Base-by-base conservation (phyloP, 140 eudicot genomes). In the Anethum foeniculum region DNA sequence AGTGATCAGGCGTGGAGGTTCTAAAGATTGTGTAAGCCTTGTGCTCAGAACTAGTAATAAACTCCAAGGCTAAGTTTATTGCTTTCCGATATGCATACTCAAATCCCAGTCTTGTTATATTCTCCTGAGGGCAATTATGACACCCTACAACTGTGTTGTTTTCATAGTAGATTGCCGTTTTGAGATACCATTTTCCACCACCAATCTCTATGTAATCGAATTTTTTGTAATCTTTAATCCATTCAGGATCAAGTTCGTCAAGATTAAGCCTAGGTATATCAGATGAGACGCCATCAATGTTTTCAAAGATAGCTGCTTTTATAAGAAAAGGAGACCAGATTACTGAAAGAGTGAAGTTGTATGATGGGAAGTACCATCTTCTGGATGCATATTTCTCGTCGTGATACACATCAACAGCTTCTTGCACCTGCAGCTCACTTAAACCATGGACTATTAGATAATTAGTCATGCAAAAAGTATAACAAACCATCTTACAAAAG, bases 141-240 rank as follows among this genome's bases (percentile, higher is more conserved):
- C 99, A 92, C 30, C 97, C 97, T 18, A 81, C 77, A 5, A 92
- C 49, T 0, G 88, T 86, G 87, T 87, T 73, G 84, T 95, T 91
- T 79, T 95, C 97, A 12, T 89, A 85, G 87, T 89, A 95, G 5
- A 95, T 34, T 4, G 99, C 92, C 0, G 91, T 77, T 86, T 88
- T 95, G 56, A 95, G 87, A 39, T 85, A 92, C 99, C 99, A 95
- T 85, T 92, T 89, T 8, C 97, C 99, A 0, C 91, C 97, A 0
- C 92, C 88, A 39, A 91, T 87, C 58, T 84, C 64, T 34, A 88
- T 76, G 85, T 92, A 88, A 60, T 92, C 88, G 71, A 92, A 92
- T 47, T 91, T 80, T 64, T 77, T 43, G 78, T 81, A 87, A 48
- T 88, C 88, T 3, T 83, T 44, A 4, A 84, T 83, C 97, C 99